Base-by-base conservation (phyloP, 2,329 filamentous ascomycete species). In the Talaromyces marneffei region DNA sequence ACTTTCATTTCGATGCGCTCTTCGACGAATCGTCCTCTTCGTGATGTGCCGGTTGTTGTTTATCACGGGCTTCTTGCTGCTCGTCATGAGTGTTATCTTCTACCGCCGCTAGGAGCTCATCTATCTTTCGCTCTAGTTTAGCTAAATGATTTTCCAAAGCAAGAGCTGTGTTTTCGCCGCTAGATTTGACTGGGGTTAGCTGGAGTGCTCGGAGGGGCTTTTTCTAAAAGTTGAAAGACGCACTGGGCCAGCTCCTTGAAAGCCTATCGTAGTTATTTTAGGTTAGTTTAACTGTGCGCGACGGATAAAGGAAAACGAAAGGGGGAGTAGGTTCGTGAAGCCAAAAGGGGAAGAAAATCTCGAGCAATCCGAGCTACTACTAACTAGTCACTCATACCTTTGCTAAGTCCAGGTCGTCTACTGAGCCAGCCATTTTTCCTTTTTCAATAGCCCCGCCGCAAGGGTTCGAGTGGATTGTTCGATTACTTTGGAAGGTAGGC, bases 1-100 rank as follows among this genome's bases (percentile, higher is more conserved):
- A 75, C 23, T 97, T 96, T 77, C 76, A 85, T 64, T 77, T 85
- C 68, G 74, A 76, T 12, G 63, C 63, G 18, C 50, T 74, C 48
- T 75, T 75, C 60, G 65, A 65, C 37, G 65, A 59, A 44, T 62
- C 61, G 27, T 12, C 20, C 35, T 18, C 23, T 14, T 60, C 59
- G 5, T 64, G 55, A 63, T 56, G 40, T 31, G 46, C 42, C 39
- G n/a, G 66, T 29, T 14, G 23, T 66, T 65, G 33, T 14, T 42
- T n/a, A 16, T 55, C 52, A 3, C 23, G 56, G 39, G 55, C 46
- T 27, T 29, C 33, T 27, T 57, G 33, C 46, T 44, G 54, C 10
- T 20, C n/a, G 46, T 44, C 33, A 33, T 52, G 33, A 25, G 25
- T n/a, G 35, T 33, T 62, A 35, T 59, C 60, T 40, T 65, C 61